Evolutionary conservation across 768 basidiomycete species (phyloP), one percentile per base, ranked within the genome.

Genomic region (Russula virescens): DNA sequence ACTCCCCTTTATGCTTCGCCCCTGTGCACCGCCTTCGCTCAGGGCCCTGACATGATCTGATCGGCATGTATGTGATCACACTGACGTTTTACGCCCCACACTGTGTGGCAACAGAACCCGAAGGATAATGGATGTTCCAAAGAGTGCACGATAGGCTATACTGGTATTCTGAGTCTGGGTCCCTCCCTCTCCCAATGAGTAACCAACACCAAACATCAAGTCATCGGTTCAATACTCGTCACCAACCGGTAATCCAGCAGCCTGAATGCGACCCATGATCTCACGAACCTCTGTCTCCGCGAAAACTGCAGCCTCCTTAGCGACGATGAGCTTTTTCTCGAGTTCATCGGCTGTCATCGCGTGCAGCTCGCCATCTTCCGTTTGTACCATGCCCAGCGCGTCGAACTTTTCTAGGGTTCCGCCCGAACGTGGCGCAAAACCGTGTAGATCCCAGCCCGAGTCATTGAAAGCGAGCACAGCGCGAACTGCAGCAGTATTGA

Each of bases 391-490:
- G 3, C 86, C 85, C 60, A 92, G 81, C 54, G 74, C 78, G 64
- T 89, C 88, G 66, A 91, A 92, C 38, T 84, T 80, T 62, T 76
- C 77, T 47, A 91, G 73, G 2, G 88, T 86, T 65, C 84, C 83
- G 31, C 88, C 85, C 28, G 82, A 72, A n/a, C 83, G 83, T 42
- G 90, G 90, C 70, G 91, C 73, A 70, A 87, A 85, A 5, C 77
- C 80, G 62, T 81, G 75, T 13, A 80, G 79, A 71, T 91, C 91
- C 91, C 91, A 92, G 25, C 91, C 90, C 63, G 80, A 85, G 74
- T 94, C 90, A 67, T 92, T 93, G 77, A 90, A 88, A 1, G 87
- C 82, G 26, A 93, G 79, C 23, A 92, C 86, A 8, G 89, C 89
- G 28, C 87, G 82, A 28, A 92, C 89, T 5, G 91, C 90, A 7